Evolutionary conservation across 2,329 filamentous ascomycete species (phyloP), one percentile per base, ranked within the genome.

Genomic region (Penicillium sp.): DNA sequence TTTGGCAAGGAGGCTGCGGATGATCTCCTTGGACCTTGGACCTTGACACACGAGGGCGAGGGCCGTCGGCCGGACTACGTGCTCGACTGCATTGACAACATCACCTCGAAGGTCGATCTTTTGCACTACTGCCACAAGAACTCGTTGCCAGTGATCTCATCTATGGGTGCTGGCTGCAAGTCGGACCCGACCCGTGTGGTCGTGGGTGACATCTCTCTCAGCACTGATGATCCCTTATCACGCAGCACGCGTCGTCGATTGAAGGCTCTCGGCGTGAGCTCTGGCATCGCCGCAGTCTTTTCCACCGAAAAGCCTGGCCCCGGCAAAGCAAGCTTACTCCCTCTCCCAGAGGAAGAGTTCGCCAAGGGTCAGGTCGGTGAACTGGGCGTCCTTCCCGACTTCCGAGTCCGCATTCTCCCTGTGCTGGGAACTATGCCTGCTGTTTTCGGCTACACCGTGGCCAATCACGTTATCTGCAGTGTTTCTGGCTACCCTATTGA

Each of bases 21-120:
- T 6, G 69, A 74, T 10, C 76, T 96, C 57, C 76, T 99, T 39
- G 83, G 76, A 0, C 78, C 83, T 0, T 91, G 90, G 85, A 73
- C 77, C 12, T 60, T 71, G 58, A 15, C 82, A 81, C 67, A 70
- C 28, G 65, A 68, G 6, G 69, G 72, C 16, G 65, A 67, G 31
- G 70, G 69, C n/a, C 69, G 65, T 43, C 80, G 80, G 63, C 91
- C 92, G 1, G 87, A 93, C 64, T 99, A 87, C 66, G 85, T 99
- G n/a, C 84, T 99, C 33, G 94, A 99, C 73, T 95, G 93, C 21
- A 99, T 99, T 61, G 94, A 99, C 73, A 97, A 99, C 68, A 97
- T 99, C 57, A 90, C 96, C 47, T 95, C 90, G 49, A 99, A 99
- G 76, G 93, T 99, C 3, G 88, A 87, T 16, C 77, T 99, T 49